These are phyloP conservation scores for Penicillium hesseltinei DNA, from an alignment of 2,329 filamentous ascomycete genomes.

Conservation along the genomic window DNA sequence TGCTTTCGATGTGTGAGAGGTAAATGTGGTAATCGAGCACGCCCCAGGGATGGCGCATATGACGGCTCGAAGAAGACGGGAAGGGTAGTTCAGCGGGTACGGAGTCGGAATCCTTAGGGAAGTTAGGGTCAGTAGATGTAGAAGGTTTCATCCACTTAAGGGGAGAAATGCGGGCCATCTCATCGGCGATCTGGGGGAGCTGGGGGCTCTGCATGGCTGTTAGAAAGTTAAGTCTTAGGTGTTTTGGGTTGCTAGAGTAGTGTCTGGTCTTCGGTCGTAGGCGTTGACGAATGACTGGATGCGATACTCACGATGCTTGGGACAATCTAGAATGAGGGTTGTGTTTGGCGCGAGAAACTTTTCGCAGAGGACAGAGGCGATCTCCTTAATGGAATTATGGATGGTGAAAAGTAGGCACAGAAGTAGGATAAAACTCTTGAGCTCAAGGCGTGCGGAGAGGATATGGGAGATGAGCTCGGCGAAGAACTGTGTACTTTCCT, in stretches of 20 bases:
- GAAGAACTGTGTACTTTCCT: neutral
- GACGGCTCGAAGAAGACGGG: neutral
- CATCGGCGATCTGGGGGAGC: neutral
- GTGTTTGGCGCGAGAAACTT: neutral
- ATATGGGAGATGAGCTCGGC: neutral
- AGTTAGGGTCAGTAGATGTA: neutral
- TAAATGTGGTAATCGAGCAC: conserved; percentile 36
- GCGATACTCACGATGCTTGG: neutral
- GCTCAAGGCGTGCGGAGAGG: neutral
- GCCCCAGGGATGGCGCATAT: conserved; percentile 29
- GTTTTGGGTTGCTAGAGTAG: neutral
- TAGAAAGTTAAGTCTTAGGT: neutral
- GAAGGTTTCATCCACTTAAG: neutral
- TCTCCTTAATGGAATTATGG: neutral
- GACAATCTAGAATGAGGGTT: neutral
- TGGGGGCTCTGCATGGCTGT: conserved; percentile 1
- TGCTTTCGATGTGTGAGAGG: conserved; percentile 26
- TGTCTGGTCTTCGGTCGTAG: neutral
- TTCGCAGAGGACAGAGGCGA: neutral
- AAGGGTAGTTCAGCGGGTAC: neutral
- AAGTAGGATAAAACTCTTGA: neutral
- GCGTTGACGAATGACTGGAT: neutral
- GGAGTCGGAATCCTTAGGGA: neutral
- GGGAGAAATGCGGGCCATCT: neutral
- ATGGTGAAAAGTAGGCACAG: neutral